Base-by-base conservation (phyloP, 192 early-diverging fungal species). In the Podila horticola region DNA sequence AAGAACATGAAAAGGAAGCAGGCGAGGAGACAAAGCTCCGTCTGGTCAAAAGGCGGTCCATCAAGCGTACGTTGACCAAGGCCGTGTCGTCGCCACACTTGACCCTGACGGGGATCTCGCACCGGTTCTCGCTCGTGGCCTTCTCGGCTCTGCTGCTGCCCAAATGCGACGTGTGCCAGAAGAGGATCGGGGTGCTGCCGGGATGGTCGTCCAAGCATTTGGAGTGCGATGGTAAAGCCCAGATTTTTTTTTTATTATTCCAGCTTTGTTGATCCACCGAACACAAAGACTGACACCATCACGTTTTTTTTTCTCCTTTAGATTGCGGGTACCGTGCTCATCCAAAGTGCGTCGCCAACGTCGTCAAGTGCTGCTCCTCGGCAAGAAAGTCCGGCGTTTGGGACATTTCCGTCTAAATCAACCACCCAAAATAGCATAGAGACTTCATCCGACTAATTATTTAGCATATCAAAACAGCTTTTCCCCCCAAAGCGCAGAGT, bases 131-230 rank as follows among this genome's bases (percentile, higher is more conserved):
- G 20, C 33, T 79, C 2, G 76, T 79, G 1, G 66, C 62, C 7
- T 72, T 68, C 13, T 79, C 76, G 51, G 58, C 76, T 4, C 66
- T 64, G 36, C 41, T 79, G 55, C 38, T 79, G 36, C 76, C 76
- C 24, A 79, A 72, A 61, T 79, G 76, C 36, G 76, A 79, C 68
- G 76, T 72, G 57, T 79, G 76, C 28, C 64, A 59, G 41, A 72
- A 72, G 20, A 58, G 76, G 20, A 22, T 79, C 5, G 76, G 76
- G 2, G 66, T 79, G 7, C 24, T 79, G n/a, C 76, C 76, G 13
- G 76, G 76, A 22, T 79, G 76, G 76, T 66, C 70, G 13, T 62
- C 76, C 17, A 79, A 79, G 22, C 76, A 79, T 55, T 57, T 79
- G 20, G 70, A 79, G 22, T 79, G 76, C 24, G 76, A 79, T 38